Evolutionary conservation across 371 early-diverging fungal genomes (phyloP).

Genomic region (Batkoa obscura): DNA sequence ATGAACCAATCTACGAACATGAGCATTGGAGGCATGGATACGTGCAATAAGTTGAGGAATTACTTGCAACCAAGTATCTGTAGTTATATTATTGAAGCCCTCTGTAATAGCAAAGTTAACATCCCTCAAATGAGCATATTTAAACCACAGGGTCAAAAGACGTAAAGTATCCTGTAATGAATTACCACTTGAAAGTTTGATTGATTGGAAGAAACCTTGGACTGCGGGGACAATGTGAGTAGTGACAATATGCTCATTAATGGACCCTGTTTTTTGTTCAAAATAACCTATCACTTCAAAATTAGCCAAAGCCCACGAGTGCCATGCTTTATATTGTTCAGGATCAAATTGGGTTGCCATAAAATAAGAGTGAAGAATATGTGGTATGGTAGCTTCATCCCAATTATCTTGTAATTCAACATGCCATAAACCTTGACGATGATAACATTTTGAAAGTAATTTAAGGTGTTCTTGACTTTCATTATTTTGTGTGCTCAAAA

Average conservation of each 20-base stretch:
- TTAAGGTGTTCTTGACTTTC: constrained; percentile 8
- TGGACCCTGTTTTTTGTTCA: constrained; percentile 17
- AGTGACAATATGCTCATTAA: neutral
- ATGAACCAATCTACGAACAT: constrained; percentile 73
- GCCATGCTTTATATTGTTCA: constrained; percentile 97
- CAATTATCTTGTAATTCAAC: constrained; percentile 56
- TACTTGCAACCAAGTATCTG: constrained; percentile 95
- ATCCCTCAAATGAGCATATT: constrained; percentile 75
- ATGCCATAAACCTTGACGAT: constrained; percentile 89
- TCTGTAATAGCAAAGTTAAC: constrained; percentile 74
- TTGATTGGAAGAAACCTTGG: constrained; percentile 84
- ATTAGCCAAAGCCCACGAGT: constrained; percentile 91
- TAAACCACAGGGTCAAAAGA: constrained; percentile 90
- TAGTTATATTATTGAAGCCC: constrained; percentile 75
- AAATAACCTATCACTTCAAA: constrained; percentile 70
- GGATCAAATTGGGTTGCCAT: constrained; percentile 82
- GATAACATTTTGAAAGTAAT: constrained; percentile 75
- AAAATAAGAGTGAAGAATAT: constrained; percentile 60
- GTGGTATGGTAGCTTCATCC: constrained; percentile 51
- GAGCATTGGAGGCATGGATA: constrained; percentile 67
- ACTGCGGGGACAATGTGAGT: constrained; percentile 19
- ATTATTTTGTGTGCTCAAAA: neutral
- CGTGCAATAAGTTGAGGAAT: constrained; percentile 96
- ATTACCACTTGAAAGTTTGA: constrained; percentile 74
- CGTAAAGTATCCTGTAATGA: constrained; percentile 92